Conservation (phyloP, 352 stramenopile genomes). For the Globisporangium carolinianum region DNA sequence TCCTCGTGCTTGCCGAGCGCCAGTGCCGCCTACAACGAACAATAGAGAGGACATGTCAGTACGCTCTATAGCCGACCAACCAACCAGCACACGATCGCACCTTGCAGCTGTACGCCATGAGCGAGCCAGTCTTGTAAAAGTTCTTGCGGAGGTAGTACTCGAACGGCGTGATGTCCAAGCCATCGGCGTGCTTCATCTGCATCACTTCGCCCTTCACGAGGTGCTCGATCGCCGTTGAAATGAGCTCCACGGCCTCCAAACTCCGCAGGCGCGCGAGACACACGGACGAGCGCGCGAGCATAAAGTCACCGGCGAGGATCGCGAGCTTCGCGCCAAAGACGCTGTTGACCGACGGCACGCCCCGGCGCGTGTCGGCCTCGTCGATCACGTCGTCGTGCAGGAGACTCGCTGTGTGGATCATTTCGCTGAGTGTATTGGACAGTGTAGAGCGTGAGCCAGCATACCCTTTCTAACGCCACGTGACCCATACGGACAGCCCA, state of each 20-base stretch:
- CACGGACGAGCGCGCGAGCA: slow-evolving; percentile 95
- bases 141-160: slow-evolving; percentile 98
- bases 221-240: slow-evolving; percentile 98
- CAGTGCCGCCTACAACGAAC: slow-evolving; percentile 60
- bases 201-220: slow-evolving; percentile 99
- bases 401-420: slow-evolving; percentile 98
- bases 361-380: slow-evolving; percentile 92
- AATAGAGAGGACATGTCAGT: neutral
- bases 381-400: slow-evolving; percentile 99
- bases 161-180: slow-evolving; percentile 75
- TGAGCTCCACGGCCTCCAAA: slow-evolving; percentile 95
- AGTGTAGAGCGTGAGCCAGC: no score
- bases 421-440: slow-evolving; percentile 58
- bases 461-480: no score
- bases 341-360: slow-evolving; percentile 92
- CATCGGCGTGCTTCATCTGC: slow-evolving; percentile 93
- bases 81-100: neutral
- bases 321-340: slow-evolving; percentile 98
- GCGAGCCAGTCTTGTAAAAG: slow-evolving; percentile 98
- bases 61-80: no score
- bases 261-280: slow-evolving; percentile 92
- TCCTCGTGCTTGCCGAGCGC: slow-evolving; percentile 90
- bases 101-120: slow-evolving; percentile 98
- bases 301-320: slow-evolving; percentile 96
- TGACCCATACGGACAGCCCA: neutral